Evolutionary conservation across 169 alveolate genomes (phyloP), one percentile per base, ranked within the genome.

Genomic region (Plasmodium reichenowi): DNA sequence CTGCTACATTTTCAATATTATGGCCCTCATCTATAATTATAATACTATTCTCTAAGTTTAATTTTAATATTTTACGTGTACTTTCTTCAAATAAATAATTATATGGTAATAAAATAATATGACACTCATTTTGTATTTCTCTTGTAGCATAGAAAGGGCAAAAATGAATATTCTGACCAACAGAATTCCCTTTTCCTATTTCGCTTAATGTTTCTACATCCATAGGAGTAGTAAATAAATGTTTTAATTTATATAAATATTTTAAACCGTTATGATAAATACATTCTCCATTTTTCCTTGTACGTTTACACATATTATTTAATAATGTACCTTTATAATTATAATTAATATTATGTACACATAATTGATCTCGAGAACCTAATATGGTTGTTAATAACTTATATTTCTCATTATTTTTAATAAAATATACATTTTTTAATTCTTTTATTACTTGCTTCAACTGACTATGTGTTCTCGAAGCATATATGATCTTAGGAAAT

Each of bases 1-100:
- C 98, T 6, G 98, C 98, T 20, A 95, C 95, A 13, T 88, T 75
- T 63, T 95, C 98, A 12, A 97, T 93, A 92, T 98, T 98, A 88
- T 98, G 99, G 12, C 98, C 99, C 88, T 98, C 99, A 89, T 98
- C 99, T 52, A 98, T 96, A 48, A 98, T 96, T 20, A 98, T 80
- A 17, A 97, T 91, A 9, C 97, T 68, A 80, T 97, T 94, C 24
- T 94, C 86, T 47, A 97, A 76, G 54, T 93, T 88, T 5, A 98
- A 76, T 48, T 95, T 94, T 75, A 96, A 68, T 29, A 95, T 92
- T 50, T 94, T 95, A 43, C 98, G 93, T 20, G 96, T 86, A 43
- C 93, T 92, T 59, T 95, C 94, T 74, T 94, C 97, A 47, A 98
- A 75, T 22, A 98, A 86, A 91, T 97, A 98, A 92, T 98, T 97